Base-by-base conservation (phyloP, 768 basidiomycete genomes). In the Russula sp. region DNA sequence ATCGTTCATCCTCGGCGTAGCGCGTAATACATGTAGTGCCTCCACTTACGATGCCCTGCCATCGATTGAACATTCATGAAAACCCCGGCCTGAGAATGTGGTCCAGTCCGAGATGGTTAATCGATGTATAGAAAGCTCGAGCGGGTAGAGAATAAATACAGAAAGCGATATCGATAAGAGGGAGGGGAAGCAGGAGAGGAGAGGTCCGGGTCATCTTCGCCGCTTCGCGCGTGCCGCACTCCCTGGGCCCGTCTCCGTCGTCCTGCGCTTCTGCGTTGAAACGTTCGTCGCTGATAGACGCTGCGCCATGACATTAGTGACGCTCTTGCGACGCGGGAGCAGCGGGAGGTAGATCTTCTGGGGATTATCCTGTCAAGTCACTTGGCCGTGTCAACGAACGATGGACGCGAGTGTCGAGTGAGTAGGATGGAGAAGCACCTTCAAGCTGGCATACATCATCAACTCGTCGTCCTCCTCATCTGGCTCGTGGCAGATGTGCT, bases 381-480 rank as follows among this genome's bases (percentile, higher is more conserved):
- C 1, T 27, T 27, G 22, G 22, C 22, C 22, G 22, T 27, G 22
- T 27, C 22, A 27, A 27, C 22, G 22, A 27, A 27, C 22, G 2
- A 27, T 2, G 22, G 2, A 27, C 22, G 22, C 22, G 22, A 27
- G 22, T 27, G 22, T 27, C 22, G 9, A 22, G 9, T n/a, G 67
- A 48, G 31, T 27, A 13, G 14, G 62, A 63, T 52, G 39, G 31
- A 13, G 6, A 11, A 9, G 39, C 55, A 86, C 87, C 77, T 81
- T 48, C 20, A 48, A 48, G 20, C 27, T 80, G n/a, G 78, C 75
- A 32, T 81, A 83, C 73, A 87, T 81, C 77, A 82, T 78, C 37
- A 87, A 70, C 67, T 86, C 84, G 65, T 88, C 85, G 5, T 84
- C 83, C 11, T 79, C 85, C 18, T 82, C 74, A 42, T 74, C 73